Conservation (phyloP, 1,284 basidiomycete species). For the Peniophora sp. region DNA sequence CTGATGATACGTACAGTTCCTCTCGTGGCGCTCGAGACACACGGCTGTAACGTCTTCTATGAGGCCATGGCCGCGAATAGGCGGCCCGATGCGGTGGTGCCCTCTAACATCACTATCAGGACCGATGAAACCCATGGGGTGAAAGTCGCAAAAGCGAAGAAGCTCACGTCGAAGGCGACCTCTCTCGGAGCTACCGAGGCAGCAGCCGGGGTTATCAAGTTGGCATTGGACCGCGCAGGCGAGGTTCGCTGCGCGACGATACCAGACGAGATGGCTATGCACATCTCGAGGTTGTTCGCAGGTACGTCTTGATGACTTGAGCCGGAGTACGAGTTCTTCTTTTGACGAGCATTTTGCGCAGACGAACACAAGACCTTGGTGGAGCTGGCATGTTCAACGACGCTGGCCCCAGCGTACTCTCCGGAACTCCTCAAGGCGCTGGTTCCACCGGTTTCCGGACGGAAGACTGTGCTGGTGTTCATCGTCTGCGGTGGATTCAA, state of each 20-base stretch:
- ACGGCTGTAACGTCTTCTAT: conserved; percentile 67
- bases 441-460: conserved; percentile 26
- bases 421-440: conserved; percentile 44
- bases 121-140: conserved; percentile 33
- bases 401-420: conserved; percentile 57
- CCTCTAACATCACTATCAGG: conserved; percentile 25
- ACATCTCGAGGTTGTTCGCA: conserved; percentile 43
- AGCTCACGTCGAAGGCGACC: conserved; percentile 55
- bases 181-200: conserved; percentile 66
- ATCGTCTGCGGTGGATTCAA: conserved; percentile 71
- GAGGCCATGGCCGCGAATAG: conserved; percentile 57
- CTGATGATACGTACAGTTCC: conserved; percentile 36
- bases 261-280: conserved; percentile 64
- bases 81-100: conserved; percentile 21
- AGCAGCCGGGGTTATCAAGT: conserved; percentile 48
- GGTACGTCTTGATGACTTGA: too few species aligned
- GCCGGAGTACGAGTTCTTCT: too few species aligned
- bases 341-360: conserved; percentile 21
- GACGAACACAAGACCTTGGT: conserved; percentile 70
- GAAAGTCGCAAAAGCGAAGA: conserved; percentile 44
- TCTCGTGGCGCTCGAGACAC: conserved; percentile 57
- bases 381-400: conserved; percentile 64
- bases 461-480: conserved; percentile 41
- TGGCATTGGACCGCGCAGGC: conserved; percentile 51
- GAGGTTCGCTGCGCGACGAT: conserved; percentile 49